Evolutionary conservation across 768 basidiomycete genomes (phyloP), one percentile per base, ranked within the genome.

Genomic region (Boletus tomentosulus): DNA sequence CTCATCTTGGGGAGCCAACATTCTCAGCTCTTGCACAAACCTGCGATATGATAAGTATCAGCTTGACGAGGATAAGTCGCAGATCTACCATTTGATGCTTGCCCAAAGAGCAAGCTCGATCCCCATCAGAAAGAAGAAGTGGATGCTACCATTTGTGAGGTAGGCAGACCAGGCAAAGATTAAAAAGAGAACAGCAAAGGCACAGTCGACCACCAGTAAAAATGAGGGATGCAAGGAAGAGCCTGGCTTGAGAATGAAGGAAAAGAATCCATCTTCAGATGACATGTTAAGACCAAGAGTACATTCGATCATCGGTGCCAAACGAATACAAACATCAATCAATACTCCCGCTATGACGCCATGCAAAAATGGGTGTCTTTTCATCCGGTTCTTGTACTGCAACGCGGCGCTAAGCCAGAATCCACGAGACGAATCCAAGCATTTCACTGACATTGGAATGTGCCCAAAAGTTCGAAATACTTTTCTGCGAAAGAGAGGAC

Each of bases 191-290:
- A 72, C 54, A 4, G 71, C 61, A 59, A 92, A 86, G 16, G 82
- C 78, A 46, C 71, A 75, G 66, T 91, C 87, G 34, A 88, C 75
- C 8, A 80, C 70, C 56, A 83, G 66, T 1, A 89, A 76, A 65
- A 89, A 89, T 0, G 75, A 77, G 0, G 87, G 87, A 54, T 88
- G 71, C n/a, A 89, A 71, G 2, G 88, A 86, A 2, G 88, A 90
- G 24, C 89, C 89, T 10, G 90, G 88, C 46, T 74, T 78, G 13
- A 93, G 75, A 53, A 93, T 75, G 56, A 77, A 74, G 19, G 78
- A 69, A 55, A 89, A 66, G 62, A 87, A 79, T 10, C 25, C 50
- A n/a, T 15, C 52, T 41, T 63, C 61, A 28, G 66, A 51, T 11
- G 67, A 28, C 63, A 69, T 68, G 46, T 46, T 3, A 15, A 27